Percentiles rank a stretch among this genome's conserved stretches.
Conservation (phyloP, 352 stramenopile species). For the Globisporangium perplexum region DNA sequence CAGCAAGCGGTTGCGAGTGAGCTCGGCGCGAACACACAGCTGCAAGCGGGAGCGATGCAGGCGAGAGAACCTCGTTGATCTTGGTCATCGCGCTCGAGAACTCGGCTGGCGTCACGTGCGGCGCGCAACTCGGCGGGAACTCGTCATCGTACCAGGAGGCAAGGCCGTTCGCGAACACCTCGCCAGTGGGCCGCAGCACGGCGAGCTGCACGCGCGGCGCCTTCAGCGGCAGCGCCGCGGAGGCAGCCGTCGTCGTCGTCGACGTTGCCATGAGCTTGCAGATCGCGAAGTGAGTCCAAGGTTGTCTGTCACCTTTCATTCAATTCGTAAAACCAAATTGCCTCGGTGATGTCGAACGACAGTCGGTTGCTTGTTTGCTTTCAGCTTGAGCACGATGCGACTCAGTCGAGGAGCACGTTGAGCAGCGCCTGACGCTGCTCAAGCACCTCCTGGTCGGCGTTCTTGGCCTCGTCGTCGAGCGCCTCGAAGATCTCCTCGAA, state of each 20-base stretch:
- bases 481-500: slow-evolving; percentile 81
- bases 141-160: slow-evolving; percentile 72
- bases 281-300: background rate
- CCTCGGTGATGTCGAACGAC: background rate
- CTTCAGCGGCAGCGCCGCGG: background rate
- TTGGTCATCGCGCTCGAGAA: slow-evolving; percentile 55
- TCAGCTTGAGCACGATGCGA: no score
- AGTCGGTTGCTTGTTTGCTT: no score
- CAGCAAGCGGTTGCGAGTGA: background rate
- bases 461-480: slow-evolving; percentile 64
- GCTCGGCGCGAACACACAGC: background rate
- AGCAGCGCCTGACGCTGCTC: slow-evolving; percentile 72
- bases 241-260: no score
- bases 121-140: slow-evolving; percentile 39
- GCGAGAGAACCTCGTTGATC: slow-evolving; percentile 48
- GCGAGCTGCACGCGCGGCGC: background rate
- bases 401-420: slow-evolving; percentile 56
- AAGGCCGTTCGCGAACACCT: slow-evolving; percentile 39
- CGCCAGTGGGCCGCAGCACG: background rate
- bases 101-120: slow-evolving; percentile 54
- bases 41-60: background rate
- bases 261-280: background rate
- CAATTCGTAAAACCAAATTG: background rate
- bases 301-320: background rate
- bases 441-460: slow-evolving; percentile 56